Percentiles rank a stretch among this genome's conserved stretches.
These are phyloP conservation scores for Penicillium waksmanii DNA, from an alignment of 495 filamentous ascomycete genomes.

Conservation along the genomic window DNA sequence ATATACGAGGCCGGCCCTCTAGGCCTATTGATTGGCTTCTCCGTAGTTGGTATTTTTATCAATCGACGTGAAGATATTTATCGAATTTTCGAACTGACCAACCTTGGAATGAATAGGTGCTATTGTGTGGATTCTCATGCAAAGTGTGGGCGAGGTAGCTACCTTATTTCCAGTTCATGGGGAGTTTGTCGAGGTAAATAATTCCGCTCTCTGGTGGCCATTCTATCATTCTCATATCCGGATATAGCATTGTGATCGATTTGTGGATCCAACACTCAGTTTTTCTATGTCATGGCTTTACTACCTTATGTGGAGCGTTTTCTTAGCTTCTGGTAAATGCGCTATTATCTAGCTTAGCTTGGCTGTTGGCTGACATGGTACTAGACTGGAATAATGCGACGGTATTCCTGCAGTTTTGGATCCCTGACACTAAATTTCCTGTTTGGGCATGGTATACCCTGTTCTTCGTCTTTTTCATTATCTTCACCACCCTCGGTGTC, in stretches of 20 bases:
- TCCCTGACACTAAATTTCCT: not conserved
- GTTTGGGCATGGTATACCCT: not conserved
- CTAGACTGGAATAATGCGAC: not conserved
- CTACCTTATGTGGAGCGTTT: not conserved
- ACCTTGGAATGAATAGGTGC: not conserved
- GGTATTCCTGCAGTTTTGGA: not conserved
- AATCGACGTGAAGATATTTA: not conserved
- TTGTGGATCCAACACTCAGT: not conserved
- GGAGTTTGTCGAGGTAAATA: not conserved
- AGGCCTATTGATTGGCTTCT: not conserved
- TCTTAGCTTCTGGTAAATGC: not conserved
- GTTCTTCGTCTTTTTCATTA: not conserved
- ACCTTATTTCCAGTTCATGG: not conserved
- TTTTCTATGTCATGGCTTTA: not conserved
- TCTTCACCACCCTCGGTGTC: slow-evolving; percentile 2
- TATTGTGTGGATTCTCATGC: not conserved
- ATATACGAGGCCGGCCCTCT: not conserved
- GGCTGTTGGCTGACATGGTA: not conserved
- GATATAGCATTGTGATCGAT: not conserved
- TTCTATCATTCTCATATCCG: not conserved
- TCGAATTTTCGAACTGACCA: too few species aligned
- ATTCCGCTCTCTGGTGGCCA: not conserved
- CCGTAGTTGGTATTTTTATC: not conserved
- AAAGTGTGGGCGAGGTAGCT: not conserved
- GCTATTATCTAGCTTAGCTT: not conserved